Evolutionary conservation across 1,139 yeast species (phyloP).

Genomic region (Yamadazyma diospyri): DNA sequence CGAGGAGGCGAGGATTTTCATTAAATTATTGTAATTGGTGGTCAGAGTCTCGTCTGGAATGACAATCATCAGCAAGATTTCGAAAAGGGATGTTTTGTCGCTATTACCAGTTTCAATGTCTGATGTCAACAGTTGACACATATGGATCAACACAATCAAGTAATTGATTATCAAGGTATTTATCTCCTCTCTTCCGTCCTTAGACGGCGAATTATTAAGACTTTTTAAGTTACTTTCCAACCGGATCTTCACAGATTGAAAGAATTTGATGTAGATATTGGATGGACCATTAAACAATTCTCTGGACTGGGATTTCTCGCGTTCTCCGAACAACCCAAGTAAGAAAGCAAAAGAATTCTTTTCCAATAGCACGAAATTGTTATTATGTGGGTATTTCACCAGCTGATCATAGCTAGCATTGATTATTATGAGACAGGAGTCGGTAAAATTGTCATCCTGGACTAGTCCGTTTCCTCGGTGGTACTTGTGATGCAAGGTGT

Average conservation of each 20-base stretch:
- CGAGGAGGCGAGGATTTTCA: conserved; percentile 10
- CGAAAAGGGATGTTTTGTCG: conserved; percentile 1
- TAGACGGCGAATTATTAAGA: not conserved
- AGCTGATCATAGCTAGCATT: conserved; percentile 6
- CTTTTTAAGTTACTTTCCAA: conserved; percentile 18
- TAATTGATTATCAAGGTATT: conserved; percentile 9
- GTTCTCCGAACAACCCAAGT: conserved; percentile 16
- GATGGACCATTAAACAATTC: conserved; percentile 9
- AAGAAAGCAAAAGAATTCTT: conserved; percentile 19
- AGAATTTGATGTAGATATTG: conserved; percentile 9
- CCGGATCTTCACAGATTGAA: conserved; percentile 19
- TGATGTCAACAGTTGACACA: conserved; percentile 10
- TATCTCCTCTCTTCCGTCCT: conserved; percentile 1
- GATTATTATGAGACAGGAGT: conserved; percentile 13
- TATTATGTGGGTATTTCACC: not conserved
- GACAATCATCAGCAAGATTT: conserved; percentile 5
- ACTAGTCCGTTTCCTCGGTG: conserved; percentile 12
- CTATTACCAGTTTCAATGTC: conserved; percentile 3
- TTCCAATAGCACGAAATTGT: conserved; percentile 8
- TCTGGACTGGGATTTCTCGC: conserved; percentile 9
- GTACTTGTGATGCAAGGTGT: conserved; percentile 24
- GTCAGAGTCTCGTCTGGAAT: conserved; percentile 12
- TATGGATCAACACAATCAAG: conserved; percentile 10
- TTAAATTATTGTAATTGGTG: conserved; percentile 14
- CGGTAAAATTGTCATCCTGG: conserved; percentile 13